Base-by-base conservation (phyloP, 306 rosid species). In the Chamaecrista fasciculata region DNA sequence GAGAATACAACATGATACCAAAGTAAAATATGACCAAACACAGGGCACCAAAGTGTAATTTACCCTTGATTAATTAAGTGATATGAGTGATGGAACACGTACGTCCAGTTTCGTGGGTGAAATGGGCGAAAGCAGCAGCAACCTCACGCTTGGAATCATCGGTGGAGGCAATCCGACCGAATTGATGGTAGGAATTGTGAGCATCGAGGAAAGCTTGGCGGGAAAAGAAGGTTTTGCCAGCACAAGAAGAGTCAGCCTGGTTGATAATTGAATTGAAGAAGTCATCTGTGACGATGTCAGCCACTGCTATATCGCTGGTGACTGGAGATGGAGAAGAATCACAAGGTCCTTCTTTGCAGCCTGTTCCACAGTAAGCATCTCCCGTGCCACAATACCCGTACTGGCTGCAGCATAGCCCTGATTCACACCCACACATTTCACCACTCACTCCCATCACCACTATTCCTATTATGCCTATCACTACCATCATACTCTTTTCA, bases 81-180 rank as follows among this genome's bases (percentile, higher is more conserved):
- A 6, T 2, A 31, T 2, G 2, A 31, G 6, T 31, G 36, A 31
- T 2, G 36, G n/a, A 12, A 25, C 8, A 46, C 91, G 73, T 73
- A 87, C 97, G 85, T 76, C 85, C 85, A 3, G 94, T 87, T 74
- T 91, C 97, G 26, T 89, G 96, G 18, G 96, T 91, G 69, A 85
- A 93, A 12, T 89, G 91, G 9, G 80, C 95, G 62, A 87, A 90
- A 76, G 88, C 88, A 8, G 95, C 95, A 4, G 97, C 97, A 64
- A 90, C 80, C 70, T 90, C 96, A 1, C 95, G 86, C 74, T 87
- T 87, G 0, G 95, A 87, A 44, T 87, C 92, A 55, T 84, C 85
- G 0, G 28, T 26, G 0, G 84, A 51, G 6, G 82, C 86, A 33
- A 69, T 34, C 19, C 59, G 57, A 7, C 90, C 92, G 37, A 90